A percentile compares a stretch with the other conserved stretches of the same genome.
phyloP scores from a whole-genome alignment of 176 grass and related monocot species.

The Puya raimondii region DNA sequence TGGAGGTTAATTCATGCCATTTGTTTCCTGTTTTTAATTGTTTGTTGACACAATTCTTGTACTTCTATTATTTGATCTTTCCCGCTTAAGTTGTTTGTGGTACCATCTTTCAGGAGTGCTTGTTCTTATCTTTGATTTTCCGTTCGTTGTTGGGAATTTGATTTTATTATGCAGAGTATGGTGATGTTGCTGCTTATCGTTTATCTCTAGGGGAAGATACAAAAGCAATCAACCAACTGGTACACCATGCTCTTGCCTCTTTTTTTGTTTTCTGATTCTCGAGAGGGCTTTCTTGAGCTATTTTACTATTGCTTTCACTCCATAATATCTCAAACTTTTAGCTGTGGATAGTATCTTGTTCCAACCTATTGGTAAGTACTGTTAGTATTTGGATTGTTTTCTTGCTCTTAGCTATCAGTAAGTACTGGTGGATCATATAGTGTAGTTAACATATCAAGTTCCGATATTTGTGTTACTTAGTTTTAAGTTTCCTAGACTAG shows the following conservation, averaged over 20 bases:
- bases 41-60: not conserved
- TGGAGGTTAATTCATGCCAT: too few species aligned
- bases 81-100: not conserved
- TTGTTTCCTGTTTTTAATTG: too few species aligned
- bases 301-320: not conserved
- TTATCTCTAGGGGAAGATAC: slow-evolving; percentile 93
- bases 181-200: slow-evolving; percentile 91
- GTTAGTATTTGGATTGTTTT: too few species aligned
- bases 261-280: slow-evolving; percentile 19
- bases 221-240: slow-evolving; percentile 98
- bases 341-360: not conserved
- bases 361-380: not conserved
- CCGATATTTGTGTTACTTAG: not conserved
- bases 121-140: not conserved
- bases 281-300: slow-evolving; percentile 5
- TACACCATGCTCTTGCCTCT: slow-evolving; percentile 16
- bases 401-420: not conserved
- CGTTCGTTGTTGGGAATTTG: slow-evolving; percentile 3
- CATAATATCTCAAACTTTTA: not conserved
- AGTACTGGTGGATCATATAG: not conserved
- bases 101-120: not conserved
- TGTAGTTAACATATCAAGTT: not conserved
- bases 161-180: slow-evolving; percentile 58
- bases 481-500: not conserved
- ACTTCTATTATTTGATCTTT: not conserved